Evolutionary conservation across 768 basidiomycete species (phyloP).

Genomic region (Xanthoconium stramineum): DNA sequence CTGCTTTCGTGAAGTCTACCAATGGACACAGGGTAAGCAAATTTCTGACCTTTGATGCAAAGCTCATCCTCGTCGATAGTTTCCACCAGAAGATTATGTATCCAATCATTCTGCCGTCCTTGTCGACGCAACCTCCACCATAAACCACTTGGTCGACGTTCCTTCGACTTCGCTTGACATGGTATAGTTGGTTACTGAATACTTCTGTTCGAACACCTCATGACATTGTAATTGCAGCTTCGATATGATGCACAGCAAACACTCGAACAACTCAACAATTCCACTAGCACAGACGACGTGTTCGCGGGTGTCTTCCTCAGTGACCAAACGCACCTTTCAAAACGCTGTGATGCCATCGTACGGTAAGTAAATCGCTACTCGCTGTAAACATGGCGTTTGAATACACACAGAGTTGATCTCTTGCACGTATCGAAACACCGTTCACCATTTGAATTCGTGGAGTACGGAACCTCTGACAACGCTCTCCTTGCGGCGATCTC

Average conservation of each 20-base stretch:
- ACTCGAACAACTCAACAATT: conserved; percentile 56
- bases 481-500: conserved; percentile 54
- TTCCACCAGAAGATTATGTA: conserved; percentile 53
- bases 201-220: too few species aligned
- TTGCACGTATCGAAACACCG: conserved; percentile 42
- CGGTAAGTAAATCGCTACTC: conserved; percentile 39
- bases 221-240: conserved; percentile 47
- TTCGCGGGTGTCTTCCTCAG: conserved; percentile 73
- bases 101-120: conserved; percentile 55
- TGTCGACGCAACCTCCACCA: conserved; percentile 72
- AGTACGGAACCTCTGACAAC: conserved; percentile 57
- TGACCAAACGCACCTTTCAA: conserved; percentile 59
- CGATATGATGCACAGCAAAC: conserved; percentile 73
- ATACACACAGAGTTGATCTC: conserved; percentile 43
- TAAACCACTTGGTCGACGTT: conserved; percentile 76
- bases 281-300: conserved; percentile 48
- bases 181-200: conserved; percentile 38
- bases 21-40: conserved; percentile 52
- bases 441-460: conserved; percentile 38
- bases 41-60: not conserved
- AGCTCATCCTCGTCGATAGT: conserved; percentile 38
- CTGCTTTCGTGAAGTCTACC: conserved; percentile 56
- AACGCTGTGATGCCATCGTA: conserved; percentile 72
- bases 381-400: conserved; percentile 1
- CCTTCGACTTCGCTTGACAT: conserved; percentile 76